Evolutionary conservation across 495 filamentous ascomycete genomes (phyloP).

Genomic region (Penicillium salamii): DNA sequence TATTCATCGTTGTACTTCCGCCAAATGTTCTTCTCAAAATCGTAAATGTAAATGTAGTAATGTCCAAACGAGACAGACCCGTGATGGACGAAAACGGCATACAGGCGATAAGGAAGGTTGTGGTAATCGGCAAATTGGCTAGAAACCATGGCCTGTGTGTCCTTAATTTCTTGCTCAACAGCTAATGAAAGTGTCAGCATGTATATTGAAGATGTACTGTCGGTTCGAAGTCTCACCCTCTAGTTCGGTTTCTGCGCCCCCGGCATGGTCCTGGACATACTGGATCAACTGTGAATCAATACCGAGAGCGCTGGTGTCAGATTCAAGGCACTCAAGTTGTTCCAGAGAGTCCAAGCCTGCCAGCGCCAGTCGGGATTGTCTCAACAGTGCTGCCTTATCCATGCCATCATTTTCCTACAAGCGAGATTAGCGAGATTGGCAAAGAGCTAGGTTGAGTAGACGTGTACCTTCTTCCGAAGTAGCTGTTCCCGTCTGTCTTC

Average conservation of each 20-base stretch:
- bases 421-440: not conserved
- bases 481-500: constrained; percentile 48
- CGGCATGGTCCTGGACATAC: constrained; percentile 33
- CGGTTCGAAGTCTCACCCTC: constrained; percentile 30
- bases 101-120: constrained; percentile 72
- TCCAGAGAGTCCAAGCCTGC: constrained; percentile 26
- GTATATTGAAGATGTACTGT: too few relatives aligned
- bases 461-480: constrained; percentile 40
- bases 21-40: constrained; percentile 79
- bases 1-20: constrained; percentile 89
- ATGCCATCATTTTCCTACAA: constrained; percentile 32
- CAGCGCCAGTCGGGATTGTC: constrained; percentile 26
- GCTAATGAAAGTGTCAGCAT: constrained; percentile 23
- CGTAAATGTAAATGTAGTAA: constrained; percentile 96
- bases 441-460: not conserved
- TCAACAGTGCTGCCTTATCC: constrained; percentile 33
- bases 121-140: constrained; percentile 57
- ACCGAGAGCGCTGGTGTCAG: constrained; percentile 21
- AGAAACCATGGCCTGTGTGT: constrained; percentile 51
- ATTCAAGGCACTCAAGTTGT: constrained; percentile 5
- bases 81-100: constrained; percentile 88
- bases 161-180: constrained; percentile 49
- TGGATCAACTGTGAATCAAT: constrained; percentile 26
- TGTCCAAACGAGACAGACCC: constrained; percentile 73
- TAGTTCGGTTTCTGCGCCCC: constrained; percentile 34